Percentiles rank a stretch among this genome's conserved stretches.
These are phyloP conservation scores for Cercophora sp. DNA, from an alignment of 495 filamentous ascomycete species.

Conservation along the genomic window DNA sequence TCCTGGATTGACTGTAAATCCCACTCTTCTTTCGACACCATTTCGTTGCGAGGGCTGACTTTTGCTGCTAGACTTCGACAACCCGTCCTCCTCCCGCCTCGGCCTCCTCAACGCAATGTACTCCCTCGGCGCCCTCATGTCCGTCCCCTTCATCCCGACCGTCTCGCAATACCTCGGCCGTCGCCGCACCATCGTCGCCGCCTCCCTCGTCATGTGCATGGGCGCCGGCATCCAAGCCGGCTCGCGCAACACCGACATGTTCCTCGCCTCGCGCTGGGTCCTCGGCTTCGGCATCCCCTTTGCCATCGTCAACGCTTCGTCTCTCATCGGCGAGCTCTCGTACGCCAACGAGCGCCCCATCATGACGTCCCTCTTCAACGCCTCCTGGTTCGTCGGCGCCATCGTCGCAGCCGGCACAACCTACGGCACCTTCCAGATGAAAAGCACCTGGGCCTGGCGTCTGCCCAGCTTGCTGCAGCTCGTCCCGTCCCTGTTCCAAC, in stretches of 20 bases:
- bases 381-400: slow-evolving; percentile 54
- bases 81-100: slow-evolving; percentile 23
- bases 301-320: slow-evolving; percentile 53
- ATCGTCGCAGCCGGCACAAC: slow-evolving; percentile 53
- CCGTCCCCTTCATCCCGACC: slow-evolving; percentile 53
- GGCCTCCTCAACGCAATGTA: slow-evolving; percentile 40
- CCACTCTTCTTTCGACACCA: no score
- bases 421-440: slow-evolving; percentile 52
- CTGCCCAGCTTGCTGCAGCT: slow-evolving; percentile 53
- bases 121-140: slow-evolving; percentile 39
- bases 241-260: slow-evolving; percentile 44
- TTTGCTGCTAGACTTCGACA: slow-evolving; percentile 33
- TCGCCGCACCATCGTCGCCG: slow-evolving; percentile 50
- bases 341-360: slow-evolving; percentile 58
- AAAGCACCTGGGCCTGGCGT: slow-evolving; percentile 55
- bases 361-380: slow-evolving; percentile 58
- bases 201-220: slow-evolving; percentile 43
- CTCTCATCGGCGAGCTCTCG: slow-evolving; percentile 56
- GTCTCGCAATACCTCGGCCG: slow-evolving; percentile 49
- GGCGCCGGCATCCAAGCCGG: slow-evolving; percentile 25
- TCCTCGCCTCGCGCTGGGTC: slow-evolving; percentile 55
- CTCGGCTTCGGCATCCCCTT: slow-evolving; percentile 61
- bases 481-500: slow-evolving; percentile 48
- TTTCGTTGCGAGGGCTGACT: no score
- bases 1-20: slow-evolving; percentile 45